Evolutionary conservation across 192 early-diverging fungal species (phyloP).

Genomic region (Thoreauomyces humboldtii): DNA sequence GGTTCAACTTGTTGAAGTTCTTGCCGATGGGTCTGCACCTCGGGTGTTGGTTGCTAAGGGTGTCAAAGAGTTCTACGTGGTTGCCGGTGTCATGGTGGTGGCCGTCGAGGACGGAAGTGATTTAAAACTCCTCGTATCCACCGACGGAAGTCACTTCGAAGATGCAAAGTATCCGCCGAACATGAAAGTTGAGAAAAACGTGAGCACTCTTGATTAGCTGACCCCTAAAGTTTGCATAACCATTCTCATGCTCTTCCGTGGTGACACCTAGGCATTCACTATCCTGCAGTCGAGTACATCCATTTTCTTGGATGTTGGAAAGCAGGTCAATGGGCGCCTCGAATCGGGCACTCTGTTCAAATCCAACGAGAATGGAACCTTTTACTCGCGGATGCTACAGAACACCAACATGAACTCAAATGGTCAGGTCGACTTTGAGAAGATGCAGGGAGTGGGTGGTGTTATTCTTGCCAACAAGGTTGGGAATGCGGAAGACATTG

Average conservation of each 20-base stretch:
- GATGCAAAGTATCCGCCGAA: constrained; percentile 84
- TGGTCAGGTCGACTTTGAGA: constrained; percentile 86
- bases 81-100: constrained; percentile 77
- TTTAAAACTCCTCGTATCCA: constrained; percentile 68
- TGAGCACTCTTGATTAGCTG: background rate
- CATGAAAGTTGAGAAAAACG: constrained; percentile 66
- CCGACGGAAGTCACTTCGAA: constrained; percentile 70
- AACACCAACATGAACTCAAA: constrained; percentile 80
- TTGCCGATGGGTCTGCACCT: constrained; percentile 43
- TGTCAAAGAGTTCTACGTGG: constrained; percentile 76
- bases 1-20: constrained; percentile 67
- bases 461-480: constrained; percentile 89
- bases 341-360: constrained; percentile 88
- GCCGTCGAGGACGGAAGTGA: constrained; percentile 57
- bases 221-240: no score
- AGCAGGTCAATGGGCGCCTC: constrained; percentile 33
- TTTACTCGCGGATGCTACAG: constrained; percentile 70
- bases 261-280: constrained; percentile 78
- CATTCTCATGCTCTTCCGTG: no score
- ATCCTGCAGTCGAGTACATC: constrained; percentile 76
- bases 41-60: constrained; percentile 57
- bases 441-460: constrained; percentile 81
- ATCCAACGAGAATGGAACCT: constrained; percentile 81
- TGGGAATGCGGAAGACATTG: constrained; percentile 61
- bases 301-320: constrained; percentile 45